Base-by-base conservation (phyloP, 768 basidiomycete species). In the Chalciporus piperatus region DNA sequence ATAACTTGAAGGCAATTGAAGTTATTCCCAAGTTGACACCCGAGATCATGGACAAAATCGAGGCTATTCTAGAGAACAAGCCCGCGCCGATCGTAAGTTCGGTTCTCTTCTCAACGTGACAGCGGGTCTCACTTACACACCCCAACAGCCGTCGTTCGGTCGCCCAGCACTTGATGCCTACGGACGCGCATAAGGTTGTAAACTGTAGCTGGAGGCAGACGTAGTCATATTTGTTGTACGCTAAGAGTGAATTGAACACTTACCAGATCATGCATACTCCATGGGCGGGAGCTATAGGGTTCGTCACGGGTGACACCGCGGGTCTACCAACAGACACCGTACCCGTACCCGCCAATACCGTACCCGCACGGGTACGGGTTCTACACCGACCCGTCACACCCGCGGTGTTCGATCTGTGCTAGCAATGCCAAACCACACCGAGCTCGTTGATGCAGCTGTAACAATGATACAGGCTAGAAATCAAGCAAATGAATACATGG, bases 1-100 rank as follows among this genome's bases (percentile, higher is more conserved):
- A 81, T 28, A 81, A 79, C 65, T 58, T 81, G 50, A 72, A 74
- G 59, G 80, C 82, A 6, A 63, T 84, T 51, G 73, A 81, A 6
- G 63, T 82, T 47, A 67, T 81, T 56, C 75, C 77, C 30, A 82
- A 81, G 66, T 57, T 83, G 28, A 81, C 79, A 8, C 70, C 74
- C 12, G 76, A 81, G 45, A 58, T 84, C 40, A 47, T 77, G 27
- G 63, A 71, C 35, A 76, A 77, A 66, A 76, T 84, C 41, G 82
- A 84, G 48, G 64, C 65, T 6, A 78, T 84, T 51, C 60, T 84
- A 41, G 68, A 73, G 63, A 76, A 67, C 74, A 69, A 61, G 49
- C 67, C 69, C 19, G 47, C 59, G 4, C 48, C 62, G 2, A 57
- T 60, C 6, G 72, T 73, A 46, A 58, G 72, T 22, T 20, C 14